Conservation (phyloP, 345 rosid genomes). For the Melaleuca alternifolia region DNA sequence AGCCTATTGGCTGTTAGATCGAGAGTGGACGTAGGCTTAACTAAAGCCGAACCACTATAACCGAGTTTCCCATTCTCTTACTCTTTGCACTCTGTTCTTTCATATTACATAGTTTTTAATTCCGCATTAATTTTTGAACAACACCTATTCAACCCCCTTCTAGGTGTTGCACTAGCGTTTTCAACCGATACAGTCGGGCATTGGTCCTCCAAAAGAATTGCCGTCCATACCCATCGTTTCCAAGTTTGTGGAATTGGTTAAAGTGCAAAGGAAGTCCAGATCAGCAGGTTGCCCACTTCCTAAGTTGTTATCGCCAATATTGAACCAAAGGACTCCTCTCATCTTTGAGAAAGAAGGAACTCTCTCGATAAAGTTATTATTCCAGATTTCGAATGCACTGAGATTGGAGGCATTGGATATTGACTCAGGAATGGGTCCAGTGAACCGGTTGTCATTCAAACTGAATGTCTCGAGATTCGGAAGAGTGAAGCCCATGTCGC, state of each 20-base stretch:
- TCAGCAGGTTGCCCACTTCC: not conserved
- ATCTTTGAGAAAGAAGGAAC: not conserved
- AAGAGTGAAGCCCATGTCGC: not conserved
- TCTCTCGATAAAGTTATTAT: accelerated
- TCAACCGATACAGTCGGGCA: not conserved
- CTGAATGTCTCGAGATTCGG: too few species aligned
- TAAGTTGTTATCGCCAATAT: accelerated
- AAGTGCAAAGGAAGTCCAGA: not conserved
- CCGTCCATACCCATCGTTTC: accelerated
- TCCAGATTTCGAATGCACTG: accelerated
- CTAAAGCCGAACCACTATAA: too few species aligned
- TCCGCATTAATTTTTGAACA: too few species aligned
- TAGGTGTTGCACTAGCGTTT: too few species aligned
- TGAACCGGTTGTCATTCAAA: accelerated
- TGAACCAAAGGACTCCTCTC: not conserved
- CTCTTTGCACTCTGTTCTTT: too few species aligned
- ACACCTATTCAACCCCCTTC: too few species aligned
- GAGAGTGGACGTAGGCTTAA: too few species aligned
- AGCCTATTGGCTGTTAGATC: too few species aligned
- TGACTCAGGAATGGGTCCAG: not conserved
- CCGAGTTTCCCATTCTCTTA: too few species aligned
- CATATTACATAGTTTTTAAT: too few species aligned
- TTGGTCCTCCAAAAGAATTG: not conserved
- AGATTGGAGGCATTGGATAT: not conserved
- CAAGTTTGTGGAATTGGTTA: not conserved